A percentile compares a stretch with the other conserved stretches of the same genome.
phyloP scores from a whole-genome alignment of 2,329 filamentous ascomycete species.

The Phaeosphaeria sp. region DNA sequence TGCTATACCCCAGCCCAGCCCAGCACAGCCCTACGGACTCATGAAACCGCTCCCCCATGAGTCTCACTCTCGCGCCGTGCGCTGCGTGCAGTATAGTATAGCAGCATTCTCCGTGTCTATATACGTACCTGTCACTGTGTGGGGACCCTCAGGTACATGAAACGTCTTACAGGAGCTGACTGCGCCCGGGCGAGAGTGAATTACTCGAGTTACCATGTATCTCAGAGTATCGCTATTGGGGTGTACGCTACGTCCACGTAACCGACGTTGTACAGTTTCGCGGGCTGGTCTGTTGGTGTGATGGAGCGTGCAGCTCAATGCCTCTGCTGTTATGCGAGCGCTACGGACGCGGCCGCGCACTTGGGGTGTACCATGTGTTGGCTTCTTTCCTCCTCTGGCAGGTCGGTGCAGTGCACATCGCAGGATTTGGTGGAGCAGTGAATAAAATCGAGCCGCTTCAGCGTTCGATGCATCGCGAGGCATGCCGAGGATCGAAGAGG shows the following conservation, averaged over 20 bases:
- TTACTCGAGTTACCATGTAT: too few relatives aligned
- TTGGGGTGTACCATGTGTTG: too few relatives aligned
- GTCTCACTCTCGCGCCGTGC: not conserved
- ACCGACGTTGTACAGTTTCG: not conserved
- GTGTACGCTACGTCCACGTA: too few relatives aligned
- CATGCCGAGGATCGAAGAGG: not conserved
- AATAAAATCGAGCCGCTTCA: not conserved
- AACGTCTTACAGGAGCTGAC: not conserved
- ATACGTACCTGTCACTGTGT: not conserved
- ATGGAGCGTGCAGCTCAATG: not conserved
- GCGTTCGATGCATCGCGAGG: not conserved
- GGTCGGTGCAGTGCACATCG: not conserved
- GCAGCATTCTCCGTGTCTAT: not conserved
- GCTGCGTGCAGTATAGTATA: not conserved
- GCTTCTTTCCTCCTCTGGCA: too few relatives aligned
- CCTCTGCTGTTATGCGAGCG: too few relatives aligned
- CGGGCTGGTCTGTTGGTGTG: not conserved
- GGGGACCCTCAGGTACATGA: not conserved
- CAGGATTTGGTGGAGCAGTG: not conserved
- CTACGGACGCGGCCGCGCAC: too few relatives aligned
- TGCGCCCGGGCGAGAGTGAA: too few relatives aligned
- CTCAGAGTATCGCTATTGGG: too few relatives aligned
- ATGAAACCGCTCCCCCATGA: not conserved
- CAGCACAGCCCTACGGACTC: not conserved
- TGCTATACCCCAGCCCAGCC: not conserved